Base-by-base conservation (phyloP, 352 stramenopile species). In the Globisporangium paddicum region DNA sequence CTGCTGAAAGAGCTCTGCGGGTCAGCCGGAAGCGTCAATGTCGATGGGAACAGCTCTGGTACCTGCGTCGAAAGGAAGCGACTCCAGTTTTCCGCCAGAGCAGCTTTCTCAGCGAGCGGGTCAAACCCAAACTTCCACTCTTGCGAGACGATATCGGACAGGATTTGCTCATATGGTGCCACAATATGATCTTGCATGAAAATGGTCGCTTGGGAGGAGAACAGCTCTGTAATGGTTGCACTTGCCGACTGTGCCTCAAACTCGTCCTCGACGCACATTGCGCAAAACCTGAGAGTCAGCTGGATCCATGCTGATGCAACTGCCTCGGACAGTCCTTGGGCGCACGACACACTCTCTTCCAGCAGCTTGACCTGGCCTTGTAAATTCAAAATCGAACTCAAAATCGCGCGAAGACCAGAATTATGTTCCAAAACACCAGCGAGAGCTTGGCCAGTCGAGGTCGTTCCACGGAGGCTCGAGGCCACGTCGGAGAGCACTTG, bases 111-210 rank as follows among this genome's bases (percentile, higher is more conserved):
- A 42, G 18, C 26, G 14, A 55, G 35, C 6, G 51, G 28, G 3
- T 56, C 38, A 16, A 77, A 77, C 5, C 63, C 46, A 51, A 88
- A 72, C 21, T 84, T 76, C 75, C 71, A 88, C 35, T 88, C 78
- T 35, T 54, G 58, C 6, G 51, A 63, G 13, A 84, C 47, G 9
- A 82, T 48, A n/a, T 59, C 53, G n/a, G 28, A 61, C 10, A 86
- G 40, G 18, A 80, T 50, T 32, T 58, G 46, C 23, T 61, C 34
- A 23, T 80, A 59, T 13, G 48, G 64, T 5, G 9, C 7, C 6
- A 51, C 21, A 7, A 66, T 25, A 14, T 53, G 46, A 34, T 61
- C 60, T 25, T 25, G 44, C 45, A 66, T 21, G 9, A 66, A 66
- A 7, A 10, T 66, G 16, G 18, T 50, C 32, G 23, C n/a, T 10